These are phyloP conservation scores for Colletotrichum eremochloae DNA, from an alignment of 2,329 filamentous ascomycete species.

Conservation along the genomic window DNA sequence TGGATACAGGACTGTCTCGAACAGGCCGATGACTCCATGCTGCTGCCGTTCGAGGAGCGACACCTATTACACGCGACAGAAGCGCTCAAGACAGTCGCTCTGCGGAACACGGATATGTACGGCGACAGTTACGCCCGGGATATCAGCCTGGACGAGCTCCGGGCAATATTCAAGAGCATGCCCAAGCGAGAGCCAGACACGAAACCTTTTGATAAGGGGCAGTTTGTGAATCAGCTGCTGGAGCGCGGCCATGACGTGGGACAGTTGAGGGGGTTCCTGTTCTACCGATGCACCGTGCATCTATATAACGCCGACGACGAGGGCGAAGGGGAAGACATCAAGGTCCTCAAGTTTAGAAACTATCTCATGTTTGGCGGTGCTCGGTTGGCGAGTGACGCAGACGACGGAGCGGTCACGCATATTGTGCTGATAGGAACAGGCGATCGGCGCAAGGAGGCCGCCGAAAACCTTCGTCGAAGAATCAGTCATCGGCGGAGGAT, in stretches of 20 bases:
- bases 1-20: slow-evolving; percentile 89
- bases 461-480: slow-evolving; percentile 57
- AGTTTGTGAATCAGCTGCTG: slow-evolving; percentile 68
- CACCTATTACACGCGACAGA: slow-evolving; percentile 81
- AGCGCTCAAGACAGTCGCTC: slow-evolving; percentile 65
- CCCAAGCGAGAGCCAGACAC: slow-evolving; percentile 59
- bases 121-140: slow-evolving; percentile 88
- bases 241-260: slow-evolving; percentile 67
- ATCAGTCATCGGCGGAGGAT: slow-evolving; percentile 56
- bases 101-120: slow-evolving; percentile 78
- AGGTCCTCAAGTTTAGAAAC: slow-evolving; percentile 59
- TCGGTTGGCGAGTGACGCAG: slow-evolving; percentile 61
- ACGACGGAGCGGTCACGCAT: slow-evolving; percentile 76
- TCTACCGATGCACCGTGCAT: slow-evolving; percentile 60
- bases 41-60: slow-evolving; percentile 72
- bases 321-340: slow-evolving; percentile 47
- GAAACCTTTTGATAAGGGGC: slow-evolving; percentile 56
- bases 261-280: slow-evolving; percentile 65
- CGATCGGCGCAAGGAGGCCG: slow-evolving; percentile 52
- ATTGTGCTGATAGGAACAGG: slow-evolving; percentile 67
- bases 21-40: slow-evolving; percentile 66
- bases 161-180: slow-evolving; percentile 63
- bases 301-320: slow-evolving; percentile 48
- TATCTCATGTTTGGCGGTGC: slow-evolving; percentile 80
- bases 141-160: slow-evolving; percentile 73